Evolutionary conservation across 164 flowering plant genomes (phyloP).

Genomic region (Annona squamosa): DNA sequence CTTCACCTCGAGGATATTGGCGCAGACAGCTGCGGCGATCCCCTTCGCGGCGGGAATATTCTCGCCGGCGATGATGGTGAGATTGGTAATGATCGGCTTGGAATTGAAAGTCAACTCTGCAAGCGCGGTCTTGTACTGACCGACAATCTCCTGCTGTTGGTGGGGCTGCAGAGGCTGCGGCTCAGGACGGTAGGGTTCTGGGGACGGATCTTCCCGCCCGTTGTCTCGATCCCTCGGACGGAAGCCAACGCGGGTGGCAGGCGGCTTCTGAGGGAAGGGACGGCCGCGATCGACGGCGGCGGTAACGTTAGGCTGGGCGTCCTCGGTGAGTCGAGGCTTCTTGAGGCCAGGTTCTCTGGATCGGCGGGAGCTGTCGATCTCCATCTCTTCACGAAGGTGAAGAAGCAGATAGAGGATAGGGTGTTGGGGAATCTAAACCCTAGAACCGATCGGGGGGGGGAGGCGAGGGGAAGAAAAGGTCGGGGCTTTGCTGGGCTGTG

Average conservation of each 20-base stretch:
- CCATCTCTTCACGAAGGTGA: conserved; percentile 19
- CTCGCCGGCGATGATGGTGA: conserved; percentile 96
- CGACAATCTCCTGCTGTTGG: conserved; percentile 67
- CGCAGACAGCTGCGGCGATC: conserved; percentile 59
- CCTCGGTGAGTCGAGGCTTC: conserved; percentile 59
- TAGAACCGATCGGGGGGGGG: neutral
- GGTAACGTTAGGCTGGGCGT: conserved; percentile 21
- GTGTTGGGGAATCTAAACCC: neutral
- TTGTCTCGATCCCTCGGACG: conserved; percentile 36
- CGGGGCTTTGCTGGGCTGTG: neutral
- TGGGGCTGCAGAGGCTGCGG: conserved; percentile 13
- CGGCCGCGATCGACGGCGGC: conserved; percentile 23
- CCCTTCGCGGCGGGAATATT: conserved; percentile 78
- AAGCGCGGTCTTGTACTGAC: conserved; percentile 76
- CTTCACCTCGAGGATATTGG: conserved; percentile 88
- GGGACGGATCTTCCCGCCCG: conserved; percentile 26
- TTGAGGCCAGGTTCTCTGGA: conserved; percentile 60
- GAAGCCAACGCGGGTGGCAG: conserved; percentile 15
- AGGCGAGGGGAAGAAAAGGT: neutral
- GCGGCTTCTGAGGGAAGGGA: conserved; percentile 25
- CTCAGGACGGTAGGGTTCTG: neutral
- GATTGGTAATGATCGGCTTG: conserved; percentile 89
- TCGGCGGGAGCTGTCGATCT: conserved; percentile 83
- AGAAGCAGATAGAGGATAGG: neutral
- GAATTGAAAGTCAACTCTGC: conserved; percentile 92